These are phyloP conservation scores for Candida manassasensis DNA, from an alignment of 805 yeast genomes.

Conservation along the genomic window DNA sequence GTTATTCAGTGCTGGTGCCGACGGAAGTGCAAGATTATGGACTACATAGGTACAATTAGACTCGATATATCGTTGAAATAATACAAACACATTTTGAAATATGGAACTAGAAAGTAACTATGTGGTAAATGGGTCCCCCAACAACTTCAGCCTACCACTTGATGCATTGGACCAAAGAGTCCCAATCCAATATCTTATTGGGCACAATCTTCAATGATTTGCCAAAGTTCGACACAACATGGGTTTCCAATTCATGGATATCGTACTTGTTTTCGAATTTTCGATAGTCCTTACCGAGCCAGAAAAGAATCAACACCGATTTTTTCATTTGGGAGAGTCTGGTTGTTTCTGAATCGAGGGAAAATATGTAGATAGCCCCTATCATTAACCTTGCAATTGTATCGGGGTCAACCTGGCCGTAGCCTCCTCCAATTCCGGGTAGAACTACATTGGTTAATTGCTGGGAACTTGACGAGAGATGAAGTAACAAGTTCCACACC, in stretches of 20 bases:
- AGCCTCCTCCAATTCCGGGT: constrained; percentile 28
- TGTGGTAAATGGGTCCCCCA: no score
- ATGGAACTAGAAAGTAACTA: no score
- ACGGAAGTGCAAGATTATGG: constrained; percentile 93
- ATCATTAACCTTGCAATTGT: constrained; percentile 16
- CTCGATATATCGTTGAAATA: no score
- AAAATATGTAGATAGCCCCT: constrained; percentile 16
- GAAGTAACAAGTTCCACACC: constrained; percentile 18
- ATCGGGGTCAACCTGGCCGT: constrained; percentile 16
- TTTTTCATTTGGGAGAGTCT: constrained; percentile 11
- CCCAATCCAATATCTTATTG: neutral
- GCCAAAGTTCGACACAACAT: constrained; percentile 10
- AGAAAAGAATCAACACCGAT: constrained; percentile 16
- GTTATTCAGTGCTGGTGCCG: constrained; percentile 97
- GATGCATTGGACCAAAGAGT: neutral
- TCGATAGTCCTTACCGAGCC: constrained; percentile 15
- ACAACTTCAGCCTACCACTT: neutral
- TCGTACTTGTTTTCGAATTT: constrained; percentile 11
- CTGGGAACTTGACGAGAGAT: neutral
- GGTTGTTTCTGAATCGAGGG: constrained; percentile 6
- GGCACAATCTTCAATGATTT: neutral
- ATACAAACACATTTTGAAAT: no score
- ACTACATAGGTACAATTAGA: no score
- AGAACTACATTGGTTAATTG: constrained; percentile 13
- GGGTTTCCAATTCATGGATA: constrained; percentile 8